Percentiles rank a stretch among this genome's conserved stretches.
Evolutionary conservation across 139 green algal genomes (phyloP).

Genomic region (Pleodorina starrii): DNA sequence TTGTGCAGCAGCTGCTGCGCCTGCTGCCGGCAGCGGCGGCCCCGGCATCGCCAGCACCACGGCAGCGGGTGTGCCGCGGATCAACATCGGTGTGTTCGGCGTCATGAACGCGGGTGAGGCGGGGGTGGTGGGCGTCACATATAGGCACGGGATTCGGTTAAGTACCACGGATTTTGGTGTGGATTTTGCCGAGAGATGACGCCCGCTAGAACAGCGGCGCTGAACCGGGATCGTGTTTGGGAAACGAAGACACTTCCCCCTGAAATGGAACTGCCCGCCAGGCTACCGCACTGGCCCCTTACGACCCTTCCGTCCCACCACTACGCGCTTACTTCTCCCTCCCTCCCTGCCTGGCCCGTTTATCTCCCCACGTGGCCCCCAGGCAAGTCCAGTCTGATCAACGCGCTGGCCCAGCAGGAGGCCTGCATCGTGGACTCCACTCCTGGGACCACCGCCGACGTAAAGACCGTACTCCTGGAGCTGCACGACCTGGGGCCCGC

Average conservation of each 20-base stretch:
- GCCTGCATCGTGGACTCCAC: constrained; percentile 77
- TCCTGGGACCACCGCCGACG: constrained; percentile 75
- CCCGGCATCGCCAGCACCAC: not conserved
- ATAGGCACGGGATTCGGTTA: too few relatives aligned
- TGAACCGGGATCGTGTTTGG: too few relatives aligned
- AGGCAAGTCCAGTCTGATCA: constrained; percentile 72
- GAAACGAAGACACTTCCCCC: too few relatives aligned
- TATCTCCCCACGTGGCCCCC: not conserved
- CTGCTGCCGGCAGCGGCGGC: not conserved
- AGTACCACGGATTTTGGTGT: too few relatives aligned
- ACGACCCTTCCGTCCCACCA: too few relatives aligned
- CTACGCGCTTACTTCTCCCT: too few relatives aligned
- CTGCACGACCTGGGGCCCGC: constrained; percentile 74
- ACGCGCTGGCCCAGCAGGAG: constrained; percentile 78
- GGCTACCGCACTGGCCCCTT: too few relatives aligned
- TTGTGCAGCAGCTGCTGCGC: not conserved
- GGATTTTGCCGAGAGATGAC: too few relatives aligned
- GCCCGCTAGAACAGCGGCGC: too few relatives aligned
- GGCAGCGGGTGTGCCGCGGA: constrained; percentile 68
- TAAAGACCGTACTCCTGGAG: constrained; percentile 75
- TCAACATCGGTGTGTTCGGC: constrained; percentile 81
- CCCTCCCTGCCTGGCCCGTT: too few relatives aligned
- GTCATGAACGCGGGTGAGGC: constrained; percentile 81
- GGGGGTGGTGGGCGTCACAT: not conserved
- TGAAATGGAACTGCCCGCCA: too few relatives aligned